A percentile compares a stretch with the other conserved stretches of the same genome.
These are phyloP conservation scores for Pelagophyceae sp. DNA, from an alignment of 352 stramenopile genomes.

Conservation along the genomic window DNA sequence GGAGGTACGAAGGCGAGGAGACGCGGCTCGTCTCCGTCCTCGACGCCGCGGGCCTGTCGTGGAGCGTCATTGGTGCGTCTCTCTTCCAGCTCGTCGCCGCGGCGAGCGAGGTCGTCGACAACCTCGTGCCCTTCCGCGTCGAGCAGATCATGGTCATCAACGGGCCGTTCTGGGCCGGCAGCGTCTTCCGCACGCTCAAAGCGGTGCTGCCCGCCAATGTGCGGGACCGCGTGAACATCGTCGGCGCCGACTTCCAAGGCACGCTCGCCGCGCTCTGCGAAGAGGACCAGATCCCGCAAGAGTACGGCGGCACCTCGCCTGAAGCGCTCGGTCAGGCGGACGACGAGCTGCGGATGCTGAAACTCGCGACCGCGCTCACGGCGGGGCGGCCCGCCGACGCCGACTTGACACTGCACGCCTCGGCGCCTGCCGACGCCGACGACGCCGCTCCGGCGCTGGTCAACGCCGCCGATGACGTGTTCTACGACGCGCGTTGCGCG, in stretches of 20 bases:
- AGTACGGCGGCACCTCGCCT: not conserved
- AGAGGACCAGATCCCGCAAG: not conserved
- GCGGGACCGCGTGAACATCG: not conserved
- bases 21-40: not conserved
- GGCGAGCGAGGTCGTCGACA: not conserved
- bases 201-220: not conserved
- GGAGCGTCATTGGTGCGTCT: not conserved
- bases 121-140: conserved; percentile 4
- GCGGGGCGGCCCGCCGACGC: too few species aligned
- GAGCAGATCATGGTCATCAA: conserved; percentile 3
- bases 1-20: not conserved
- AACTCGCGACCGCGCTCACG: too few species aligned
- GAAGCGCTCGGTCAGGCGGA: not conserved
- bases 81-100: not conserved
- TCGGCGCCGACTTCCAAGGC: not conserved
- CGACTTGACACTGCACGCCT: too few species aligned
- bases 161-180: conserved; percentile 2
- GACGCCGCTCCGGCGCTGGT: too few species aligned
- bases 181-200: not conserved
- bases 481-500: too few species aligned
- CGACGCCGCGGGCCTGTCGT: not conserved
- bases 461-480: too few species aligned
- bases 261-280: not conserved
- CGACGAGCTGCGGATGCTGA: not conserved
- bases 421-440: too few species aligned